Evolutionary conservation across 257 asterid species (phyloP).

Genomic region (Striga asiatica): DNA sequence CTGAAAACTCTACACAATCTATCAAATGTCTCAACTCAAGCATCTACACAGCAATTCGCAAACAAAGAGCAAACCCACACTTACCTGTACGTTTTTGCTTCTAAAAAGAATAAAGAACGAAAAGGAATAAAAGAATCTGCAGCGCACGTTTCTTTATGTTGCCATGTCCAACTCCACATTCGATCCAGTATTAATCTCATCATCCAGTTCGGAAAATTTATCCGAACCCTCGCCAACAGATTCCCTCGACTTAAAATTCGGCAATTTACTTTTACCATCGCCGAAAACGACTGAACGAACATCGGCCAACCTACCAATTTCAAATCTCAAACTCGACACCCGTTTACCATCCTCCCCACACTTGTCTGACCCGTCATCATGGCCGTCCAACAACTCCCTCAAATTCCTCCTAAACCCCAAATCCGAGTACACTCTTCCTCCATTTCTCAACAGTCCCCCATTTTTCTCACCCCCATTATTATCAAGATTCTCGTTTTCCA

Average conservation of each 20-base stretch:
- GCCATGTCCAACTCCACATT: too few relatives aligned
- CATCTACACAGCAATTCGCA: too few relatives aligned
- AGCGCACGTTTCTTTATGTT: too few relatives aligned
- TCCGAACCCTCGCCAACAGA: slow-evolving; percentile 25
- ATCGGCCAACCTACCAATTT: slow-evolving; percentile 22
- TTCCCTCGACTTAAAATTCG: slow-evolving; percentile 19
- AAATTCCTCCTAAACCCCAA: slow-evolving; percentile 43
- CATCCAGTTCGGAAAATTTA: not conserved
- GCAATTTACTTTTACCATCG: slow-evolving; percentile 24
- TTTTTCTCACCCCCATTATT: not conserved
- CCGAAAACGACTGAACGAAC: slow-evolving; percentile 20
- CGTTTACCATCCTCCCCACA: slow-evolving; percentile 21
- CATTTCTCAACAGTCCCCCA: slow-evolving; percentile 17
- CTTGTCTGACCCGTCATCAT: slow-evolving; percentile 17
- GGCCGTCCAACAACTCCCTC: slow-evolving; percentile 55
- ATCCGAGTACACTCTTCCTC: slow-evolving; percentile 45
- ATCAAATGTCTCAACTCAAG: not conserved
- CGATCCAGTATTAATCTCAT: slow-evolving; percentile 11
- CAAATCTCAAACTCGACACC: slow-evolving; percentile 44
- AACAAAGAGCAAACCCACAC: too few relatives aligned
- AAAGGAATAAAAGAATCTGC: too few relatives aligned
- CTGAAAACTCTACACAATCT: slow-evolving; percentile 16
- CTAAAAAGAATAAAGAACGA: too few relatives aligned
- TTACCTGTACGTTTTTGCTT: too few relatives aligned
- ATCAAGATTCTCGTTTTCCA: slow-evolving; percentile 17